Base-by-base conservation (phyloP, 177 flowering plant genomes). In the Telopea speciosissima region DNA sequence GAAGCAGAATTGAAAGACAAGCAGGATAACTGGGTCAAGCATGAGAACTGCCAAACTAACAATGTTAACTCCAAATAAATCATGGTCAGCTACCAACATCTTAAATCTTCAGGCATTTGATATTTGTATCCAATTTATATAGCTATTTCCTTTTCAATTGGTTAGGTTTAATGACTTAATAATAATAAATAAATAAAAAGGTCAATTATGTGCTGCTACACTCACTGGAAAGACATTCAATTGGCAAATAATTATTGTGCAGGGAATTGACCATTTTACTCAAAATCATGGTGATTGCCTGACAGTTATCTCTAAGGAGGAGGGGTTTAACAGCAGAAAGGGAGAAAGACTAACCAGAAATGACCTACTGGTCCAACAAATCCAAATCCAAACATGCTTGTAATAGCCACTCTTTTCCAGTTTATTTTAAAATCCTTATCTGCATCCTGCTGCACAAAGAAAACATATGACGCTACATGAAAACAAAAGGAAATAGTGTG, bases 361-460 rank as follows among this genome's bases (percentile, higher is more conserved):
- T 93, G 96, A 58, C 98, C 97, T 64, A 93, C 85, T 28, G 98
- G 96, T 73, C 98, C 98, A 70, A 93, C 93, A 84, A 93, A 92
- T 68, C 85, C 93, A 70, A 92, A 82, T 25, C 98, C 98, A 84
- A 89, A 92, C 82, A 86, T 75, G 80, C 96, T 89, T 49, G 95
- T 88, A 11, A 83, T 79, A 68, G 87, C 92, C 66, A 90, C 96
- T 70, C 97, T 85, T 72, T 78, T 90, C 98, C 96, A 90, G 56
- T 92, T 84, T 77, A 92, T 84, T 70, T 80, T 83, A 42, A 85
- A 69, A 56, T 81, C 77, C 70, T 83, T 76, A 65, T 74, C 77
- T 73, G 73, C 83, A 67, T 85, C 87, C 92, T 89, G 87, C 61
- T 33, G 31, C 24, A 67, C 8, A 66, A 59, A 68, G 62, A 17